A percentile compares a stretch with the other conserved stretches of the same genome.
phyloP scores from a whole-genome alignment of 2,329 filamentous ascomycete genomes.

The Cryphonectria radicalis region DNA sequence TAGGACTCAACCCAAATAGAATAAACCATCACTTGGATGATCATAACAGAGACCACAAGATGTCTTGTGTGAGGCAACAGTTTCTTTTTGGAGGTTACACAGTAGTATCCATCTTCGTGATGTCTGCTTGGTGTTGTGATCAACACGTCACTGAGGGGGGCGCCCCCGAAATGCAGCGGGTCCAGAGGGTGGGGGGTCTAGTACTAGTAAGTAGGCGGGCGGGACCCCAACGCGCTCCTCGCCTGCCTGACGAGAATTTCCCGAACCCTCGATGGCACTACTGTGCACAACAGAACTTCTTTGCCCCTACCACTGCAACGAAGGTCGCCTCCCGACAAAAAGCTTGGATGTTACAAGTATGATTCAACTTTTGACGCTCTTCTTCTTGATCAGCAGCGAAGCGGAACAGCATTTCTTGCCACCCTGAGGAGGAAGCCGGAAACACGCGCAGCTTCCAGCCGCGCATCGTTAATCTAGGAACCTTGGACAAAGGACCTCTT shows the following conservation, averaged over 20 bases:
- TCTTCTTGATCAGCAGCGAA: background rate
- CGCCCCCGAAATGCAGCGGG: background rate
- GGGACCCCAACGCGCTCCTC: background rate
- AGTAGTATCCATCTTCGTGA: background rate
- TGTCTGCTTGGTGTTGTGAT: background rate
- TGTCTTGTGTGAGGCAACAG: background rate
- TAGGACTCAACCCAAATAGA: background rate
- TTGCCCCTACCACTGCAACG: background rate
- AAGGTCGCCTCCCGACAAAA: background rate
- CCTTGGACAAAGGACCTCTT: background rate
- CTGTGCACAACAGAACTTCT: background rate
- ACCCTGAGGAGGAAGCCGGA: constrained; percentile 17
- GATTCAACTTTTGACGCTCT: constrained; percentile 8
- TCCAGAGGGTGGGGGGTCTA: background rate
- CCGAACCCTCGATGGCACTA: background rate
- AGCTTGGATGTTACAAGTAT: constrained; percentile 12
- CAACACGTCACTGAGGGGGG: constrained; percentile 12
- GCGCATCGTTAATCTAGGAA: background rate
- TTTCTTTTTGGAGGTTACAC: background rate
- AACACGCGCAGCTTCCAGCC: background rate
- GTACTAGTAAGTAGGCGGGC: background rate
- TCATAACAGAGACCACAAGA: background rate
- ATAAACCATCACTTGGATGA: background rate
- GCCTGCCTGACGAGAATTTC: constrained; percentile 1
- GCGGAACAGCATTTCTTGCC: constrained; percentile 17